phyloP scores from a whole-genome alignment of 2,329 filamentous ascomycete genomes.

The Cordyceps cicadae region DNA sequence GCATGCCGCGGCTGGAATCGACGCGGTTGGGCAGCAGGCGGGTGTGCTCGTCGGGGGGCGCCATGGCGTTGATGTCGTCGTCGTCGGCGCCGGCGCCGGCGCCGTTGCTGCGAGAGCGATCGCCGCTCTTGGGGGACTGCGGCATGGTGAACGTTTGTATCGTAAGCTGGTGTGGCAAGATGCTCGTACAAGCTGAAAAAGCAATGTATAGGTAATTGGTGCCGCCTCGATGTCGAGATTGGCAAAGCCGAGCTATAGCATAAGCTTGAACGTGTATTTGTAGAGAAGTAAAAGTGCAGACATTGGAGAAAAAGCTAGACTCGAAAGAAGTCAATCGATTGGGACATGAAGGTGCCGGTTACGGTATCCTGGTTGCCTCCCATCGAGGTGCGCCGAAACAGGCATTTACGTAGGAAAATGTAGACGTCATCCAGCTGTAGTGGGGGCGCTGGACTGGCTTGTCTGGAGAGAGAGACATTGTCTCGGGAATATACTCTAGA shows the following conservation, averaged over 20 bases:
- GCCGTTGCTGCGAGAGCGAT: neutral
- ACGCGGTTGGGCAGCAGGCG: slow-evolving; percentile 62
- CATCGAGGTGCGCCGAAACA: neutral
- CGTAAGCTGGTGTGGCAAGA: neutral
- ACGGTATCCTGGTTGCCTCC: neutral
- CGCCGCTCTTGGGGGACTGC: neutral
- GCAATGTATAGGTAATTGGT: too few relatives aligned
- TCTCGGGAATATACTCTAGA: neutral
- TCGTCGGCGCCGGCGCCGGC: slow-evolving; percentile 9
- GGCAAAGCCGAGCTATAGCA: neutral
- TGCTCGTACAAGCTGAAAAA: neutral
- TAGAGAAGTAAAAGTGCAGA: neutral
- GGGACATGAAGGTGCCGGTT: neutral
- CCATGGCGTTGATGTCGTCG: slow-evolving; percentile 20
- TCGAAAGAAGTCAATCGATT: neutral
- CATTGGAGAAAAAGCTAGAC: neutral
- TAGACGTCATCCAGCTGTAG: slow-evolving; percentile 6
- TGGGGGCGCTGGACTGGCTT: neutral
- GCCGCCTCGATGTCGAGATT: neutral
- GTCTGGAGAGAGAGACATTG: neutral
- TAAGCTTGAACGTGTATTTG: neutral
- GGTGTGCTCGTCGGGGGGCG: slow-evolving; percentile 43
- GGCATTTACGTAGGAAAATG: neutral
- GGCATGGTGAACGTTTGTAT: neutral
- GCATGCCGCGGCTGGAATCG: slow-evolving; percentile 35